Percentiles rank a stretch among this genome's conserved stretches.
Conservation (phyloP, 106 monocot species). For the Iris macrosiphon region DNA sequence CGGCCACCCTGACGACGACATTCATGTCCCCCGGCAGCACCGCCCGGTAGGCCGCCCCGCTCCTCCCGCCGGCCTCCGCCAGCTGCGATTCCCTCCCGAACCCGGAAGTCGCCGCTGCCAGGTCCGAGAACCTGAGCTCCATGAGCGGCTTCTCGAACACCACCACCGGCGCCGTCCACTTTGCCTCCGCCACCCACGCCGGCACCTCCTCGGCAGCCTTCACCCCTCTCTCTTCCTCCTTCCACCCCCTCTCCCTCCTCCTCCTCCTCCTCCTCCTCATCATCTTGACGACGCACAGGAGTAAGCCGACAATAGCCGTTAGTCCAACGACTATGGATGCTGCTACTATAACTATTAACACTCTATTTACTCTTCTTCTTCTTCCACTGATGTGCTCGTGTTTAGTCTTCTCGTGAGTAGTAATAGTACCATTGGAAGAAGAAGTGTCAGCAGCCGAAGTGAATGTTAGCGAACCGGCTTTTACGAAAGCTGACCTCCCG, state of each 20-base stretch:
- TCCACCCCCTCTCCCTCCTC: slow-evolving; percentile 3
- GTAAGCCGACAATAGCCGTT: neutral
- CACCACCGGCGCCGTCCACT: slow-evolving; percentile 44
- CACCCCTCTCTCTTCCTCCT: slow-evolving; percentile 11
- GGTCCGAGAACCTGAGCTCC: slow-evolving; percentile 64
- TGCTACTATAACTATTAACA: neutral
- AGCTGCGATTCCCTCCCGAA: slow-evolving; percentile 76
- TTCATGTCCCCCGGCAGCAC: slow-evolving; percentile 68
- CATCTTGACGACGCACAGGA: neutral
- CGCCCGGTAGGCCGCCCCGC: slow-evolving; percentile 62
- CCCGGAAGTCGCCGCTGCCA: slow-evolving; percentile 64
- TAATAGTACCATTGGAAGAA: neutral
- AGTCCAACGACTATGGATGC: neutral
- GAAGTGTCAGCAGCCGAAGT: neutral
- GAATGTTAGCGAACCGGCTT: slow-evolving; percentile 25
- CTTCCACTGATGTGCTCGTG: neutral
- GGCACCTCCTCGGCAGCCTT: slow-evolving; percentile 10
- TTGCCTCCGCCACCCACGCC: slow-evolving; percentile 50
- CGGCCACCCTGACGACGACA: slow-evolving; percentile 69
- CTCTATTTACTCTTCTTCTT: neutral
- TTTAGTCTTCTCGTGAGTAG: neutral
- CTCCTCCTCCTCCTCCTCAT: slow-evolving; percentile 10
- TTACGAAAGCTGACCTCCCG: slow-evolving; percentile 46
- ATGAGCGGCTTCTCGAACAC: slow-evolving; percentile 89
- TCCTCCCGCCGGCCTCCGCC: slow-evolving; percentile 46